Percentiles rank a stretch among this genome's conserved stretches.
Evolutionary conservation across 2,329 filamentous ascomycete species (phyloP).

Genomic region (Xylariales sp.): DNA sequence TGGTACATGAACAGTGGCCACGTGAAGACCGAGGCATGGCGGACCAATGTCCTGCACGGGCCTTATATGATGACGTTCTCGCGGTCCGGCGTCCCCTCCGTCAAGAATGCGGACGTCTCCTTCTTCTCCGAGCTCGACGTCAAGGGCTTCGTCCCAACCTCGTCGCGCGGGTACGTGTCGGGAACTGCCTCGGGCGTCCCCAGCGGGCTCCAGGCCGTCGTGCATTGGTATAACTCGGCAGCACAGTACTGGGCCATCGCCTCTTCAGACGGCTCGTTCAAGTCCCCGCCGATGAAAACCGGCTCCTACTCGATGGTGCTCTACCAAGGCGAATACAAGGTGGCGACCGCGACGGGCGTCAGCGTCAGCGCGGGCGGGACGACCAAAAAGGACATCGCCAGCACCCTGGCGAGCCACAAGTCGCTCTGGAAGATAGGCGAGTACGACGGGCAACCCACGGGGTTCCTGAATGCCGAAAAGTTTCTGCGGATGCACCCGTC

Average conservation of each 20-base stretch:
- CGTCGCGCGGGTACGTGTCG: slow-evolving; percentile 67
- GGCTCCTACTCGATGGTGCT: slow-evolving; percentile 62
- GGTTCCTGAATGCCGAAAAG: slow-evolving; percentile 75
- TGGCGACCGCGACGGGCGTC: slow-evolving; percentile 60
- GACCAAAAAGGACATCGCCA: slow-evolving; percentile 62
- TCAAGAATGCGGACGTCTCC: slow-evolving; percentile 61
- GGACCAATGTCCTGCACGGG: slow-evolving; percentile 70
- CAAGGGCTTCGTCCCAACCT: slow-evolving; percentile 66
- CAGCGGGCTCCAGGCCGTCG: slow-evolving; percentile 64
- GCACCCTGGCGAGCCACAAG: slow-evolving; percentile 56
- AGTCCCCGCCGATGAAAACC: slow-evolving; percentile 39
- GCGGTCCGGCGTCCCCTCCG: slow-evolving; percentile 64
- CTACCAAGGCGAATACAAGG: slow-evolving; percentile 68
- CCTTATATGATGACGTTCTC: slow-evolving; percentile 73
- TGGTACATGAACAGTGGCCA: slow-evolving; percentile 78
- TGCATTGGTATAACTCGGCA: slow-evolving; percentile 73
- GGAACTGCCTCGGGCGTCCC: slow-evolving; percentile 70
- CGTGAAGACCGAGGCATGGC: slow-evolving; percentile 69
- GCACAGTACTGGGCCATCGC: slow-evolving; percentile 75
- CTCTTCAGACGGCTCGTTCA: slow-evolving; percentile 66
- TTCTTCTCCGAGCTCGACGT: slow-evolving; percentile 71
- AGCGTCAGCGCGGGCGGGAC: slow-evolving; percentile 63
- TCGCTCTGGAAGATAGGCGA: slow-evolving; percentile 73
- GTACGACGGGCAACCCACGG: slow-evolving; percentile 72
- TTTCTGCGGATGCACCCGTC: slow-evolving; percentile 76